Base-by-base conservation (phyloP, 1,284 basidiomycete species). In the Rhodotorula sp. region DNA sequence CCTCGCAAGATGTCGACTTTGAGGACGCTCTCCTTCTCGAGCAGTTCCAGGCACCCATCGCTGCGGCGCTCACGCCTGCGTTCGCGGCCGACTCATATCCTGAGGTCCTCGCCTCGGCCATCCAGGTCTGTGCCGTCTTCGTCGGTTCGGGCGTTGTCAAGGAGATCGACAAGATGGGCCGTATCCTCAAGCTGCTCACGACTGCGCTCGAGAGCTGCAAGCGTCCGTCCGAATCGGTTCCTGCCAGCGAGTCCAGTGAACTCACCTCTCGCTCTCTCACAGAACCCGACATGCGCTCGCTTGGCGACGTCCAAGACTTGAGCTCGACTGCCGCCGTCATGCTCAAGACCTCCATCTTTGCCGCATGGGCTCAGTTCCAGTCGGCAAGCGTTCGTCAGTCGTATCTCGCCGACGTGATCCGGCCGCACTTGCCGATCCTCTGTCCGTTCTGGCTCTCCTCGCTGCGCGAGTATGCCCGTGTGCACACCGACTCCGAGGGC, bases 21-120 rank as follows among this genome's bases (percentile, higher is more conserved):
- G 90, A 92, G 57, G 92, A 93, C 73, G 88, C 92, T 0, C 84
- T 95, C 7, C 84, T 99, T 3, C 86, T 99, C n/a, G 96, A 99
- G 80, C 97, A 99, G 81, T 92, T 97, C 81, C 96, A 99, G 83
- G 97, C 97, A 0, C 96, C 97, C 0, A 97, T 99, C 71, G 96
- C 96, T 2, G 93, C 97, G 4, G 97, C 97, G 0, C 85, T 99
- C n/a, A 99, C 95, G 0, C 96, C 97, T 0, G 95, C 96, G 0
- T 99, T 99, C 79, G 91, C 92, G 7, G 85, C 91, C 0, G 97
- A 99, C 80, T 93, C 94, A 1, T 93, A 94, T 1, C 95, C 96
- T 0, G 96, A 99, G 80, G 96, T 99, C 34, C 81, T 98, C 48
- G 92, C 95, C 0, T 89, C 90, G 21, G 96, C 95, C 0, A 89